Base-by-base conservation (phyloP, 148 eudicot species). In the Oxyria digyna region DNA sequence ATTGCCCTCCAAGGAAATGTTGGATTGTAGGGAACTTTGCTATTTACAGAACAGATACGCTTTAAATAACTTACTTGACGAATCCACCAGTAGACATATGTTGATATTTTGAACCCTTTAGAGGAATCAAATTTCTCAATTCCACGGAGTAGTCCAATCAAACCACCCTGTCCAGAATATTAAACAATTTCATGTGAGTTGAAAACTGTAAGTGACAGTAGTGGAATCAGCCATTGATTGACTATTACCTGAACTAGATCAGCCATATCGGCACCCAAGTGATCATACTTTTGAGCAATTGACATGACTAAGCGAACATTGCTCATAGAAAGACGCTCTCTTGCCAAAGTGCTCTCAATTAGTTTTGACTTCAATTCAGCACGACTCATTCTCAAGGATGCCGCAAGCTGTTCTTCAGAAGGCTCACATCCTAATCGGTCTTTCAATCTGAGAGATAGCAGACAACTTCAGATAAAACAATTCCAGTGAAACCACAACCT, bases 1-100 rank as follows among this genome's bases (percentile, higher is more conserved):
- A 29, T 14, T 29, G 1, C 4, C 18, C 20, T 29, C 38, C 65
- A 31, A 29, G 18, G 37, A 59, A 20, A 59, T 59, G 65, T 17
- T 59, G 37, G 15, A 29, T 59, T 59, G 27, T 26, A 26, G 45
- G 49, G 6, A 29, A 33, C 1, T 35, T 20, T 49, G 31, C 49
- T 27, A 72, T 21, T 18, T 18, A 20, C 76, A 43, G 6, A 46
- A 24, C 40, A 18, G 32, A 46, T 43, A 49, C 20, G 65, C 31
- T 63, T 69, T 62, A 79, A 83, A 81, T 77, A 78, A 67, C 92
- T 78, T 72, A 91, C 98, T 84, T 90, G 99, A 55, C 97, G 91
- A 68, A 94, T 94, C 99, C 99, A 94, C 99, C 99, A 94, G 78
- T 94, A 94, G 26, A 91, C 97, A 70, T 90, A 94, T 18, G 99